Conservation (phyloP, 2,329 filamentous ascomycete species). For the Aspergillus hortae region DNA sequence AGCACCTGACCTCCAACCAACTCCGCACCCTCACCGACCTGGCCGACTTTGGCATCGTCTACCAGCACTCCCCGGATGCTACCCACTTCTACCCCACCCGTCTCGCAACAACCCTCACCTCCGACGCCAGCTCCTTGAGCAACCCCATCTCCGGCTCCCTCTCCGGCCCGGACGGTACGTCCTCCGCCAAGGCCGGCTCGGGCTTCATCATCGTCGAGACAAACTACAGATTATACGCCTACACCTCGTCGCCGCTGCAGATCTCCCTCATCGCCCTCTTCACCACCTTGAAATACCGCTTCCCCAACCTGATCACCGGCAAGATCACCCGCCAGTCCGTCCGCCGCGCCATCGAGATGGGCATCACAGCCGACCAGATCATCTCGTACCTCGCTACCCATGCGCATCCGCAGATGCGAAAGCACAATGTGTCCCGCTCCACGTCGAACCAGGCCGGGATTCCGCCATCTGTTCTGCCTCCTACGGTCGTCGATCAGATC, state of each 20-base stretch:
- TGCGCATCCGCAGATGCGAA: slow-evolving; percentile 90
- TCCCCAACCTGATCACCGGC: slow-evolving; percentile 89
- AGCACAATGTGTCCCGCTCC: slow-evolving; percentile 45
- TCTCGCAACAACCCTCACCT: slow-evolving; percentile 88
- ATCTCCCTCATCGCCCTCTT: slow-evolving; percentile 93
- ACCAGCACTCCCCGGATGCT: slow-evolving; percentile 50
- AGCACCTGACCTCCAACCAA: slow-evolving; percentile 75
- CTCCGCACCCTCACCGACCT: slow-evolving; percentile 86
- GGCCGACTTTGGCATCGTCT: slow-evolving; percentile 88
- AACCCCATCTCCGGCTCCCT: slow-evolving; percentile 67
- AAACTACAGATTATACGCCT: slow-evolving; percentile 96
- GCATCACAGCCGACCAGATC: slow-evolving; percentile 94
- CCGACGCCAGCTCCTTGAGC: slow-evolving; percentile 67
- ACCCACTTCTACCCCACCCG: slow-evolving; percentile 79
- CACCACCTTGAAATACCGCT: slow-evolving; percentile 80
- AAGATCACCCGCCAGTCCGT: slow-evolving; percentile 87
- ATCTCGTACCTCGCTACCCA: slow-evolving; percentile 89
- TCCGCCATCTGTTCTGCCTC: slow-evolving; percentile 69
- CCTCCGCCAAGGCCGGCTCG: slow-evolving; percentile 30
- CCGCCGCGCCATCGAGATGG: slow-evolving; percentile 77
- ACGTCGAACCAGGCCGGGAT: slow-evolving; percentile 38
- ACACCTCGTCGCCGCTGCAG: slow-evolving; percentile 88
- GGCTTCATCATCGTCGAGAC: slow-evolving; percentile 96
- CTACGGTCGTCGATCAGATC: slow-evolving; percentile 96
- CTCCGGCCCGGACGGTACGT: slow-evolving; percentile 29